phyloP scores from a whole-genome alignment of 169 alveolate species.

The Babesia sp. region DNA sequence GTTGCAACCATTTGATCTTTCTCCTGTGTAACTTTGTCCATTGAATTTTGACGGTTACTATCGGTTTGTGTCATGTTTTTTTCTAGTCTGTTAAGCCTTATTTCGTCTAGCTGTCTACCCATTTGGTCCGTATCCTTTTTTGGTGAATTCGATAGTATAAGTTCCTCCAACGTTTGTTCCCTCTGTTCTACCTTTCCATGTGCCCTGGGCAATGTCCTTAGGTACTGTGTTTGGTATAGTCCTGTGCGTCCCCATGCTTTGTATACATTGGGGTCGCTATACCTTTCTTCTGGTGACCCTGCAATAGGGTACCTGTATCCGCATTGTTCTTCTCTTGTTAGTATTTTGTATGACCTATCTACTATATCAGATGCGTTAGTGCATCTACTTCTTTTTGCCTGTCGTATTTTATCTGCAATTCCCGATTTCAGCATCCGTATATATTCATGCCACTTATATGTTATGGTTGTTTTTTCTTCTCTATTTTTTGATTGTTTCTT shows the following conservation, averaged over 20 bases:
- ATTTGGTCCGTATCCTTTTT: conserved; percentile 1
- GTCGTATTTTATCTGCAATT: background rate
- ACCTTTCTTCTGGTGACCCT: conserved; percentile 50
- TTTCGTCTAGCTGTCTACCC: background rate
- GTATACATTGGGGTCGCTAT: conserved; percentile 37
- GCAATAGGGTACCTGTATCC: conserved; percentile 60
- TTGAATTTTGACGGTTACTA: background rate
- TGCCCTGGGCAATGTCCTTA: background rate
- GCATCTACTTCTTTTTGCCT: background rate
- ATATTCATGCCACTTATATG: background rate
- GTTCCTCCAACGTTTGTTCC: conserved; percentile 24
- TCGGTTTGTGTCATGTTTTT: background rate
- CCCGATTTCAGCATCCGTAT: background rate
- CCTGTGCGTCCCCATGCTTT: conserved; percentile 59
- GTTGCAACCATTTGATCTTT: background rate
- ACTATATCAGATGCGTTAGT: background rate
- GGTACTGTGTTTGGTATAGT: conserved; percentile 16
- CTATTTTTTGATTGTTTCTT: background rate
- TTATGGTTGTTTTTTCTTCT: background rate
- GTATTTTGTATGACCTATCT: background rate
- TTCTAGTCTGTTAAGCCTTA: conserved; percentile 14
- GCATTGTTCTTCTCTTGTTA: conserved; percentile 27
- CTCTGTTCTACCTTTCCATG: conserved; percentile 11
- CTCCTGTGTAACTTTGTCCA: background rate
- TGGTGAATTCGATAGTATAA: conserved; percentile 2